Percentiles rank a stretch among this genome's conserved stretches.
phyloP scores from a whole-genome alignment of 2,329 filamentous ascomycete genomes.

The Dothistroma septosporum region DNA sequence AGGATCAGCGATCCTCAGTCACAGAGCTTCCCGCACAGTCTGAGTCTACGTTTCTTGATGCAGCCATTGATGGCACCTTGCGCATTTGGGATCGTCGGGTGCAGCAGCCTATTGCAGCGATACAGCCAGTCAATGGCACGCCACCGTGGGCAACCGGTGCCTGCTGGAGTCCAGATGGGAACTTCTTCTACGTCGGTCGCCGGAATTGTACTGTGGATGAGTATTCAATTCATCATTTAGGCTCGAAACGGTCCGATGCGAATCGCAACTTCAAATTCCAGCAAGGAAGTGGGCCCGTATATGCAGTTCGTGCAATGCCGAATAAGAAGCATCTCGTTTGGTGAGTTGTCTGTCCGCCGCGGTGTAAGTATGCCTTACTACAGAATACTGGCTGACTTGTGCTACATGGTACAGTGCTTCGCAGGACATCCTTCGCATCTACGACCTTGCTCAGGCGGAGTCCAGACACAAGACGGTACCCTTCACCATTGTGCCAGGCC shows the following conservation, averaged over 20 bases:
- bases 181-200: constrained; percentile 87
- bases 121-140: constrained; percentile 67
- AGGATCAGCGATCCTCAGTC: constrained; percentile 22
- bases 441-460: constrained; percentile 69
- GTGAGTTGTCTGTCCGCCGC: constrained; percentile 41
- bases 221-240: constrained; percentile 72
- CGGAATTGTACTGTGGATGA: constrained; percentile 93
- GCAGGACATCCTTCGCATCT: constrained; percentile 87
- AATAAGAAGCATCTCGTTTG: constrained; percentile 91
- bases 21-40: constrained; percentile 50
- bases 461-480: constrained; percentile 74
- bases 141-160: constrained; percentile 98
- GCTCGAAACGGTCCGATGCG: constrained; percentile 61
- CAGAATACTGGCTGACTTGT: background rate
- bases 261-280: constrained; percentile 83
- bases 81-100: constrained; percentile 90
- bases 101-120: constrained; percentile 71
- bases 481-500: constrained; percentile 93
- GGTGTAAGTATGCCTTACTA: background rate
- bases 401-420: constrained; percentile 61
- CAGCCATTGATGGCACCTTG: constrained; percentile 80
- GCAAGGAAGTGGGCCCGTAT: constrained; percentile 82
- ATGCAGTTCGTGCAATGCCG: constrained; percentile 81
- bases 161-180: constrained; percentile 93
- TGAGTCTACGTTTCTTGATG: constrained; percentile 79